A percentile compares a stretch with the other conserved stretches of the same genome.
phyloP scores from a whole-genome alignment of 495 filamentous ascomycete genomes.

The Penicillium crystallinum region DNA sequence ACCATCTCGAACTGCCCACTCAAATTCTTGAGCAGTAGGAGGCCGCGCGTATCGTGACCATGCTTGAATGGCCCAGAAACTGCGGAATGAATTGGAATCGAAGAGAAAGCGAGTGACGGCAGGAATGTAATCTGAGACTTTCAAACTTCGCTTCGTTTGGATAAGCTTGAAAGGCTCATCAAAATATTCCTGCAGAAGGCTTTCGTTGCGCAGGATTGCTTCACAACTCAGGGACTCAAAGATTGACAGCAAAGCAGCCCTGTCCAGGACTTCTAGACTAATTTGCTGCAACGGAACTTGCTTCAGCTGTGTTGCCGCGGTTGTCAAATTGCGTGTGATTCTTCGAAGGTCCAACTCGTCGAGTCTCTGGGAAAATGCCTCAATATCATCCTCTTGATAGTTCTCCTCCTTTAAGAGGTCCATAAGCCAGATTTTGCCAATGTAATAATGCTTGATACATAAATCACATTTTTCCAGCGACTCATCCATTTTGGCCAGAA shows the following conservation, averaged over 20 bases:
- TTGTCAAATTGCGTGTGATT: constrained; percentile 52
- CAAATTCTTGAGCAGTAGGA: constrained; percentile 65
- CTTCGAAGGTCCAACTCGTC: constrained; percentile 57
- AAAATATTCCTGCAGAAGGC: constrained; percentile 54
- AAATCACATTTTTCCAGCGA: constrained; percentile 67
- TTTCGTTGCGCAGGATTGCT: constrained; percentile 50
- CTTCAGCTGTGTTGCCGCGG: constrained; percentile 44
- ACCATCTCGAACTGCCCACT: constrained; percentile 71
- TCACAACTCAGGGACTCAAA: constrained; percentile 62
- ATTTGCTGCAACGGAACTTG: constrained; percentile 45
- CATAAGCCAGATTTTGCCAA: constrained; percentile 57
- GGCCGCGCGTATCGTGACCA: constrained; percentile 57
- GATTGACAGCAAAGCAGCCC: constrained; percentile 50
- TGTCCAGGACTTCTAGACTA: constrained; percentile 43
- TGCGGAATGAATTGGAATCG: constrained; percentile 52
- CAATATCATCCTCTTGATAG: constrained; percentile 60
- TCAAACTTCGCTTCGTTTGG: constrained; percentile 66
- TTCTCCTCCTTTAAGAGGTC: constrained; percentile 52
- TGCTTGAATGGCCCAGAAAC: constrained; percentile 61
- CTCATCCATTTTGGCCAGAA: constrained; percentile 48
- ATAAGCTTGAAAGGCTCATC: constrained; percentile 72
- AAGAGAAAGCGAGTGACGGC: constrained; percentile 80
- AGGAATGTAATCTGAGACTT: constrained; percentile 64
- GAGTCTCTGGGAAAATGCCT: constrained; percentile 48
- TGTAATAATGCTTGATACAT: constrained; percentile 79